Conservation (phyloP, 768 basidiomycete genomes). For the Pulveroboletus frians region DNA sequence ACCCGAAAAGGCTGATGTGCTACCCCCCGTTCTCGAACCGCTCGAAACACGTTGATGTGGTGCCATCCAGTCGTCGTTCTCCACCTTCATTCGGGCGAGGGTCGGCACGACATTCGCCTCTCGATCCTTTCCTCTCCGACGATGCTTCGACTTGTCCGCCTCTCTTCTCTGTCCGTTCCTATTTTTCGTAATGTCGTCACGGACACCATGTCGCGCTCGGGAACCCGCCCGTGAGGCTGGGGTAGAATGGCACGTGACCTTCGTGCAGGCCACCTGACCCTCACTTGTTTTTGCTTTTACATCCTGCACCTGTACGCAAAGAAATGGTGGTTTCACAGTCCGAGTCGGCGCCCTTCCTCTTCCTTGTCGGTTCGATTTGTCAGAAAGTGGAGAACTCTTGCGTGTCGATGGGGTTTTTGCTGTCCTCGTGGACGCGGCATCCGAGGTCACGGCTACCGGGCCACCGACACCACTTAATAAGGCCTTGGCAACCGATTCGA, state of each 20-base stretch:
- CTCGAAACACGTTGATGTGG: slow-evolving; percentile 32
- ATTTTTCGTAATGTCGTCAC: slow-evolving; percentile 11
- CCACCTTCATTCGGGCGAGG: slow-evolving; percentile 54
- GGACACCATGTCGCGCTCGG: slow-evolving; percentile 27
- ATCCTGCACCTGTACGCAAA: slow-evolving; percentile 32
- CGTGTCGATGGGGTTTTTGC: slow-evolving; percentile 19
- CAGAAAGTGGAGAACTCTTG: slow-evolving; percentile 22
- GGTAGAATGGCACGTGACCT: slow-evolving; percentile 65
- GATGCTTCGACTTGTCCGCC: slow-evolving; percentile 14
- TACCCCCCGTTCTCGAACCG: slow-evolving; percentile 29
- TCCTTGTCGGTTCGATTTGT: slow-evolving; percentile 24
- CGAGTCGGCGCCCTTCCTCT: slow-evolving; percentile 11
- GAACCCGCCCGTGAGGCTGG: slow-evolving; percentile 61
- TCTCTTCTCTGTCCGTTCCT: slow-evolving; percentile 25
- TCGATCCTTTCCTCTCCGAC: slow-evolving; percentile 26
- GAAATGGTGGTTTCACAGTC: slow-evolving; percentile 28
- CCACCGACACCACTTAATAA: slow-evolving; percentile 51
- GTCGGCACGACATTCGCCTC: slow-evolving; percentile 46
- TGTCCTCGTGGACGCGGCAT: slow-evolving; percentile 22
- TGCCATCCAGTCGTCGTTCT: slow-evolving; percentile 51
- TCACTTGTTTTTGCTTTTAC: slow-evolving; percentile 23
- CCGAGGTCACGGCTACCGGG: slow-evolving; percentile 27
- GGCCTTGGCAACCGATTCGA: slow-evolving; percentile 64
- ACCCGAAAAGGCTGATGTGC: slow-evolving; percentile 11
- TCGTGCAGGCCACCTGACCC: slow-evolving; percentile 43